phyloP scores from a whole-genome alignment of 2,329 filamentous ascomycete species.

The Elsinoe perseae region DNA sequence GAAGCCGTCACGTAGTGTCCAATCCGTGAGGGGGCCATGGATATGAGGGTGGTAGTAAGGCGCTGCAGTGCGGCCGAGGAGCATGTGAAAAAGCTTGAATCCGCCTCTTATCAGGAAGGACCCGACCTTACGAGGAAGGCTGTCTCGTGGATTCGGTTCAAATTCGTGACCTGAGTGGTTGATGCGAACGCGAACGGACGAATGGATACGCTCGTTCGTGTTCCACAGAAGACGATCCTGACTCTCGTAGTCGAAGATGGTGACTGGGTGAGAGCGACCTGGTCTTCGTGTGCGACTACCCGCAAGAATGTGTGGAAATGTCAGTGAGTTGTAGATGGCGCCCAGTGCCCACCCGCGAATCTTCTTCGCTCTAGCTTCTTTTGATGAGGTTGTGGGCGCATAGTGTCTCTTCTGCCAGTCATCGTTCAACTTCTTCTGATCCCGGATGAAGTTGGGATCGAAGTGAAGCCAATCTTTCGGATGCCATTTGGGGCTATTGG shows the following conservation, averaged over 20 bases:
- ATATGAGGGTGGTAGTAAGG: constrained; percentile 19
- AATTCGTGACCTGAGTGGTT: constrained; percentile 27
- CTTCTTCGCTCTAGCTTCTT: constrained; percentile 15
- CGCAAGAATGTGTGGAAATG: constrained; percentile 28
- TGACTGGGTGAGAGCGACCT: constrained; percentile 27
- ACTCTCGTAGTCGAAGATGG: constrained; percentile 23
- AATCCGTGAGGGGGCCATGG: constrained; percentile 26
- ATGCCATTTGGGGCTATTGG: not conserved
- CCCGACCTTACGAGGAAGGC: constrained; percentile 19
- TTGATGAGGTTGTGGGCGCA: constrained; percentile 18
- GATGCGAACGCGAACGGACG: constrained; percentile 29
- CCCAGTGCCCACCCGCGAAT: constrained; percentile 27
- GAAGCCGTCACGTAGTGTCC: constrained; percentile 28
- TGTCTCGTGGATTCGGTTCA: constrained; percentile 23
- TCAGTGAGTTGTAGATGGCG: constrained; percentile 30
- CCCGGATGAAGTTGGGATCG: constrained; percentile 27
- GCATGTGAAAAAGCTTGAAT: constrained; percentile 15
- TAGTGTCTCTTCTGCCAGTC: constrained; percentile 22
- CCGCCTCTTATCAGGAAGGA: constrained; percentile 20
- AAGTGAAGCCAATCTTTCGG: constrained; percentile 30
- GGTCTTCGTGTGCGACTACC: constrained; percentile 26
- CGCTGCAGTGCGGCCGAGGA: constrained; percentile 16
- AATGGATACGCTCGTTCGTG: constrained; percentile 31
- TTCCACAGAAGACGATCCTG: constrained; percentile 22
- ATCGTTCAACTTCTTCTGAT: constrained; percentile 19